Evolutionary conservation across 441 rosid species (phyloP), one percentile per base, ranked within the genome.

Genomic region (Mallotus japonicus): DNA sequence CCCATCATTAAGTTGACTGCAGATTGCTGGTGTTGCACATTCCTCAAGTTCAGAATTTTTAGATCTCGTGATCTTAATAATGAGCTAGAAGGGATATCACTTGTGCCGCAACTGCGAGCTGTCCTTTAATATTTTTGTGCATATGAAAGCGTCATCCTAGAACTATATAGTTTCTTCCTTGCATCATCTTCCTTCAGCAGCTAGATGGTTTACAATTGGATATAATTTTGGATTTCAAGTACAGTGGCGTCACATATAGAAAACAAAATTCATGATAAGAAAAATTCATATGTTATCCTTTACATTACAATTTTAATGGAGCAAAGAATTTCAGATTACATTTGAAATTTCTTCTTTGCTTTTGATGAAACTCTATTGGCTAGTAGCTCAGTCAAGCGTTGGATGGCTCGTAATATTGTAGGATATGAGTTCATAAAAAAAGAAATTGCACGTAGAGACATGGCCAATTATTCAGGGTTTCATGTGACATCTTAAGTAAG

Each of bases 1-100:
- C 60, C 40, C 40, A 37, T 22, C 64, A 62, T 62, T 49, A 14
- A 64, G 49, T 12, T 74, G 77, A 74, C 56, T 61, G 17, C 53
- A 32, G 47, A 44, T 20, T 50, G 20, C 47, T 16, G 66, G 28
- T 50, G 6, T 40, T 7, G 1, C 2, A 34, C 59, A 40, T 42
- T 34, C 53, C 51, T 63, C 11, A 3, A 42, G 9, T 13, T 54
- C 8, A 49, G 20, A 61, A 24, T 22, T 28, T 49, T 60, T 62
- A 69, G 55, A 16, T 46, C 53, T 47, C 6, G 44, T 20, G 53
- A 58, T 24, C 20, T 46, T 40, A 62, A 68, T 62, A 51, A 69
- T 28, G 44, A 51, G 56, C 59, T 47, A 56, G 20, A 16, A 28
- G 12, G 53, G 22, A 50, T 62, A 16, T 1, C 24, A 42, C 61